Evolutionary conservation across 164 flowering plant genomes (phyloP), one percentile per base, ranked within the genome.

Genomic region (Sextonia rubra): DNA sequence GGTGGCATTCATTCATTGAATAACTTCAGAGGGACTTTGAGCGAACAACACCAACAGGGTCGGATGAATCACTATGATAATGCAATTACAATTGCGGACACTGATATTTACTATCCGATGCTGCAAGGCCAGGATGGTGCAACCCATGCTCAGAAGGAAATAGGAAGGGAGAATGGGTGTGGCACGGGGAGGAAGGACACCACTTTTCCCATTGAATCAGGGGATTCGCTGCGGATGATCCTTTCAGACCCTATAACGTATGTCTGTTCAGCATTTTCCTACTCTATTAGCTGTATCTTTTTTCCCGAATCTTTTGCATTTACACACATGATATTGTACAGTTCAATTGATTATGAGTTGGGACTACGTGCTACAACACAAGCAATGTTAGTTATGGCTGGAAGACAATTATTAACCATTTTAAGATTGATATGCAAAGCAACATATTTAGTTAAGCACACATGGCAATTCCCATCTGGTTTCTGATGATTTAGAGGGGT

Each of bases 241-340:
- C 86, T 93, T 3, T 91, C 97, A 0, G 97, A 94, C 68, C 97
- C 98, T 32, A 30, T 94, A 0, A 94, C 94, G 96, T 90, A 81
- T 84, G 95, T 82, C 12, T 23, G n/a, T 24, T 29, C 23, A 23
- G 23, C 47, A 62, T 26, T 12, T n/a, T 17, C n/a, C 48, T 44
- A 27, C 22, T 70, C 48, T 60, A 11, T 71, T 47, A 2, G n/a
- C 22, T 29, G 47, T 70, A 2, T 58, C 23, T 12, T 24, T 63
- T 64, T 9, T 64, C 55, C 27, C 61, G 56, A 25, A 66, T 66
- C 25, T 66, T 48, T 32, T 20, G 12, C n/a, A 37, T 37, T 52
- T 52, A 52, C 18, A 30, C 20, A 0, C 32, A 64, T 29, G 20
- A 64, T 26, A n/a, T 29, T 2, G 9, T 20, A 12, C 20, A 30